Evolutionary conservation across 345 rosid species (phyloP), one percentile per base, ranked within the genome.

Genomic region (Aegle marmelos): DNA sequence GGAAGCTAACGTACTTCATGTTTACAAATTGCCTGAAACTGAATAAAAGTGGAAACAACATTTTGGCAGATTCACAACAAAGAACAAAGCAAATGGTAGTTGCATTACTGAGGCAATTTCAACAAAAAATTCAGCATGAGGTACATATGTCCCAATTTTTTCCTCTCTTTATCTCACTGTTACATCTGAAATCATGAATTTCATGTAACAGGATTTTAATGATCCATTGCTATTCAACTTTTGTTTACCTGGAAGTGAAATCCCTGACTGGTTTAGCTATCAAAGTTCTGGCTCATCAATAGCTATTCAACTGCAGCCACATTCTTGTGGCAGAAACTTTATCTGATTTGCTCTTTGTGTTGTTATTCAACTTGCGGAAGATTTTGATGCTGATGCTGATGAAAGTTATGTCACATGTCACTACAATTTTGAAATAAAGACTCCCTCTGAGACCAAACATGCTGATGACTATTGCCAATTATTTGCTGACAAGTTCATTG

Each of bases 211-310:
- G 50, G 50, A 45, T 13, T 45, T 45, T 13, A 11, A 45, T 45
- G 50, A 45, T 45, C 50, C 50, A 45, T 45, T 45, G 0, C 5
- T 45, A 45, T 13, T n/a, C 33, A 41, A 16, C 57, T 2, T 77
- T 31, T 69, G 74, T 70, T 66, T 53, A 33, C 73, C 79, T 34
- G 79, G 73, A 66, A 77, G 59, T 68, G 56, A 25, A 68, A 68
- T 77, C 21, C 79, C 79, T 5, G 41, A 58, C 2, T 68, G 79
- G 68, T 77, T 77, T 45, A 19, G 2, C 25, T 5, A 58, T 59
- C 74, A 2, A 68, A 41, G 31, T 58, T 30, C 27, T 4, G 67
- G 66, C 36, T 36, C 68, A n/a, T 45, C 70, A 2, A 13, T 70
- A 27, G 17, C 39, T n/a, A 22, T 78, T 45, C 70, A 45, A 21